Base-by-base conservation (phyloP, 805 yeast species). In the Diddensiella transvaalensis region DNA sequence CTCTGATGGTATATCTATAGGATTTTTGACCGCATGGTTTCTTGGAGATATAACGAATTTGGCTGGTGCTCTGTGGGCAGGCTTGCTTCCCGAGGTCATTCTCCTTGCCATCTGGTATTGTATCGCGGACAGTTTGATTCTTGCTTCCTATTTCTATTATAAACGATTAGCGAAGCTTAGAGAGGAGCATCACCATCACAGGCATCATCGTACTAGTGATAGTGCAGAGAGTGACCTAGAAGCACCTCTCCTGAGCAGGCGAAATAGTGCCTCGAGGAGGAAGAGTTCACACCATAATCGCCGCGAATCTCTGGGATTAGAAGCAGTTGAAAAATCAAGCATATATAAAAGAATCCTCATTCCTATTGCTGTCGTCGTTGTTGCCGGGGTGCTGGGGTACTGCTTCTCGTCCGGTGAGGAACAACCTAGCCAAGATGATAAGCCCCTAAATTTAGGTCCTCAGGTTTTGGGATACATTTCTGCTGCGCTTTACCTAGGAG, bases 91-190 rank as follows among this genome's bases (percentile, higher is more conserved):
- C 1, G 82, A 83, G 56, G 88, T 85, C 36, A 67, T 83, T 4
- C 67, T 83, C 22, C 73, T 85, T 48, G 91, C 89, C 2, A 67
- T 79, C 3, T 85, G 93, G 93, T 85, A 83, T 64, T 79, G 86
- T 55, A 64, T 84, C 56, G 85, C 88, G 15, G 95, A 86, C 62
- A 64, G 70, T 29, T 59, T 81, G 53, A 74, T 82, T 68, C 74
- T 85, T 2, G 50, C 67, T 3, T 80, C 82, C 2, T 84, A 79
- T 59, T 61, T 75, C 41, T 82, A 83, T 66, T 84, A 85, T 64
- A 57, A 56, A 22, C 57, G 57, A 24, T 48, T 44, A 15, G 47
- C 50, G 4, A 42, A 37, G 21, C 18, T 24, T 5, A 17, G 29
- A 36, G 17, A 36, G 11, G 21, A 32, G 5, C 36, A 29, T 4